phyloP scores from a whole-genome alignment of 345 rosid genomes.

The Physaria fendleri region DNA sequence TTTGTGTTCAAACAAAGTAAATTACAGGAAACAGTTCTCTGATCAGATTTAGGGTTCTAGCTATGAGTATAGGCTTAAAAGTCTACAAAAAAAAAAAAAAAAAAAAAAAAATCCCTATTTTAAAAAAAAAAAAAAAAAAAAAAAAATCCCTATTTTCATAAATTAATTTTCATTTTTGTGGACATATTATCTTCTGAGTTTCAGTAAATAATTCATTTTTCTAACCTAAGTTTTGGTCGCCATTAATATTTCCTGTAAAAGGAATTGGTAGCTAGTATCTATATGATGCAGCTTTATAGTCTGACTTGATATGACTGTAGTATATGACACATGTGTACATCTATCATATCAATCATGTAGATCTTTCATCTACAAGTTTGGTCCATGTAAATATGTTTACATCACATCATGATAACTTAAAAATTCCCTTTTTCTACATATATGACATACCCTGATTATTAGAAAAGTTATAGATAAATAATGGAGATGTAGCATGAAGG shows the following conservation, averaged over 20 bases:
- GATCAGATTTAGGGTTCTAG: conserved; percentile 31
- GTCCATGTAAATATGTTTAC: conserved; percentile 32
- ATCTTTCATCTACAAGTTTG: conserved; percentile 28
- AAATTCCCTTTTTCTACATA: no score
- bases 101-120: no score
- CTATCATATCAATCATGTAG: conserved; percentile 31
- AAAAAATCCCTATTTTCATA: conserved; percentile 16
- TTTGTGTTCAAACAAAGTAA: conserved; percentile 28
- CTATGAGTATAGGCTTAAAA: conserved; percentile 23
- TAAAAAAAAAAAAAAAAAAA: no score
- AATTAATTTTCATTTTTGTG: no score
- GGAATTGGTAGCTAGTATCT: conserved; percentile 20
- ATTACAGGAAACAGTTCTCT: conserved; percentile 22
- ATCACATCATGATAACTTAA: conserved; percentile 29
- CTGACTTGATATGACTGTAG: conserved; percentile 33
- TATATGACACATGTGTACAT: conserved; percentile 17
- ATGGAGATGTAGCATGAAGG: conserved; percentile 12
- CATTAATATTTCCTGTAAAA: conserved; percentile 18
- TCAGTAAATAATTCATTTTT: no score
- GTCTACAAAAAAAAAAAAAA: conserved; percentile 4
- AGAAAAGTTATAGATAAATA: neutral
- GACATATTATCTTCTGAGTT: neutral
- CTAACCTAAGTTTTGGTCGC: neutral
- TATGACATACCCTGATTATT: conserved; percentile 8
- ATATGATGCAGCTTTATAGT: conserved; percentile 25